phyloP scores from a whole-genome alignment of 2,329 filamentous ascomycete species.

The Alternaria brassicae region DNA sequence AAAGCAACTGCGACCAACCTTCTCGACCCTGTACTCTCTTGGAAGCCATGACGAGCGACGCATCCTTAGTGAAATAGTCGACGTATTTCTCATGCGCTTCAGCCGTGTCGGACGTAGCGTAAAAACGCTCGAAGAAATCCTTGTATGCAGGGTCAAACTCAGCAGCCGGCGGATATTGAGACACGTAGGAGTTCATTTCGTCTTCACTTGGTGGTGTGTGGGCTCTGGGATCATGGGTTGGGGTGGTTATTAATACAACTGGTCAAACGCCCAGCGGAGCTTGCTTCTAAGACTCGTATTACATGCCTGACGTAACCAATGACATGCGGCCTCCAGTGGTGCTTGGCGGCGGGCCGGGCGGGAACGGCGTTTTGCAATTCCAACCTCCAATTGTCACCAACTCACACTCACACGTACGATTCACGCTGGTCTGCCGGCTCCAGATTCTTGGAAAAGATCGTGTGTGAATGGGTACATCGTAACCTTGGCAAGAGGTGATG shows the following conservation, averaged over 20 bases:
- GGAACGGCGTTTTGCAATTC: constrained; percentile 11
- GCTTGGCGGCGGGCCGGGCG: constrained; percentile 13
- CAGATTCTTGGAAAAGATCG: background rate
- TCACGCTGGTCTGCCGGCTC: background rate
- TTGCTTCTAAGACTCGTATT: background rate
- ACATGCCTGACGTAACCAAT: constrained; percentile 13
- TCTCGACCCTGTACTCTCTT: constrained; percentile 55
- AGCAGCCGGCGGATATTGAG: constrained; percentile 45
- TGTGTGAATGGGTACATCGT: background rate
- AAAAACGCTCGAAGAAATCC: constrained; percentile 57
- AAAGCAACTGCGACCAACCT: constrained; percentile 45
- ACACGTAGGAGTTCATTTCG: constrained; percentile 43
- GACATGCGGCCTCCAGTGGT: background rate
- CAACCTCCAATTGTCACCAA: background rate
- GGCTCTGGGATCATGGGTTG: constrained; percentile 1
- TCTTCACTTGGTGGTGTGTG: background rate
- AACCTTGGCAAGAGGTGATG: background rate
- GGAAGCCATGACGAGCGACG: constrained; percentile 60
- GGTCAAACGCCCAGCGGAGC: constrained; percentile 11
- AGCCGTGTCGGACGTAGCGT: constrained; percentile 56
- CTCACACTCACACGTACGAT: background rate
- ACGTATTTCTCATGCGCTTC: constrained; percentile 59
- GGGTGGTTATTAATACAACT: background rate
- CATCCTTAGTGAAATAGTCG: constrained; percentile 57
- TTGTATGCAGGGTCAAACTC: constrained; percentile 52